Percentiles rank a stretch among this genome's conserved stretches.
Evolutionary conservation across 805 yeast genomes (phyloP).

Genomic region (Ogataea neopini): DNA sequence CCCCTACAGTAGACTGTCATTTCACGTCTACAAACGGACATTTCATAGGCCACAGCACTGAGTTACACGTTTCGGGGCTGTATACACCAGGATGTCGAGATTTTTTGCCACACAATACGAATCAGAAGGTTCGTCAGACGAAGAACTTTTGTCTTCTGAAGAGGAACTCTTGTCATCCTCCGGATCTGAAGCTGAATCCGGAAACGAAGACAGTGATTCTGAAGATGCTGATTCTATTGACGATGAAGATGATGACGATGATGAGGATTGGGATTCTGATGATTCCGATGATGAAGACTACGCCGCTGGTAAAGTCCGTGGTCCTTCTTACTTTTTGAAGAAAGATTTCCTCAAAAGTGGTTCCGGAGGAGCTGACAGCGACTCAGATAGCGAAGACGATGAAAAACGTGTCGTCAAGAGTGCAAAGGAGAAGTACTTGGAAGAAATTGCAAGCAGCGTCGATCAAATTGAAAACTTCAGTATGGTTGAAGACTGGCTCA

Average conservation of each 20-base stretch:
- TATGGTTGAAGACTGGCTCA: constrained; percentile 76
- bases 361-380: constrained; percentile 39
- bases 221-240: constrained; percentile 27
- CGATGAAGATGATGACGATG: constrained; percentile 43
- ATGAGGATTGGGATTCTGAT: constrained; percentile 44
- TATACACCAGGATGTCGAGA: constrained; percentile 66
- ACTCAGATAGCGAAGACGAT: constrained; percentile 50
- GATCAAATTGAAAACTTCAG: constrained; percentile 69
- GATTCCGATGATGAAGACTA: constrained; percentile 47
- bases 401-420: constrained; percentile 86
- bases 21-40: constrained; percentile 4
- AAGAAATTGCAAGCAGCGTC: constrained; percentile 72
- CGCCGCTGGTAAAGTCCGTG: constrained; percentile 37
- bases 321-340: constrained; percentile 58
- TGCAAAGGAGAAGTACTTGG: constrained; percentile 89
- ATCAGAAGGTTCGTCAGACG: constrained; percentile 53
- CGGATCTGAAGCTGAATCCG: constrained; percentile 29
- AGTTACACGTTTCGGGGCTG: constrained; percentile 1
- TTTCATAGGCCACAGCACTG: constrained; percentile 3
- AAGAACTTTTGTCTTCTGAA: constrained; percentile 53
- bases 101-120: constrained; percentile 73
- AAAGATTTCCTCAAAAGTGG: constrained; percentile 46
- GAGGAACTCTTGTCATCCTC: constrained; percentile 57
- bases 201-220: constrained; percentile 9
- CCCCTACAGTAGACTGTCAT: constrained; percentile 1